These are phyloP conservation scores for Rhodotorula sp. DNA, from an alignment of 1,284 basidiomycete species.

Conservation along the genomic window DNA sequence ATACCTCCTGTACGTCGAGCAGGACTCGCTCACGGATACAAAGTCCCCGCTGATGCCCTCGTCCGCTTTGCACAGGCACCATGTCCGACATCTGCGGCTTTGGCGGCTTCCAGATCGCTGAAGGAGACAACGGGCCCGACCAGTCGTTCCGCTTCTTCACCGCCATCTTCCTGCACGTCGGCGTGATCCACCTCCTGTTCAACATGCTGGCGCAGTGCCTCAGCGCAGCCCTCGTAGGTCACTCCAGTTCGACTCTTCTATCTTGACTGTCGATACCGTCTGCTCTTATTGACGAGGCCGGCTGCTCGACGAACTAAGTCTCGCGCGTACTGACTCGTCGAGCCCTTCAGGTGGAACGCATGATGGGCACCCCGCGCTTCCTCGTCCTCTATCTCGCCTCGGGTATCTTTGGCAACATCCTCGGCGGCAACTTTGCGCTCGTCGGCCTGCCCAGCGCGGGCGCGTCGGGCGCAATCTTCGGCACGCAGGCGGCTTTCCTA, in stretches of 20 bases:
- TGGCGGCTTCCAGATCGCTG: constrained; percentile 68
- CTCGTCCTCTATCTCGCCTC: constrained; percentile 42
- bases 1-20: constrained; percentile 12
- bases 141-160: constrained; percentile 76
- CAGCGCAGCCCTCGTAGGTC: constrained; percentile 69
- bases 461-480: constrained; percentile 91
- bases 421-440: constrained; percentile 85
- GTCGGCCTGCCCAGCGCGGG: constrained; percentile 90
- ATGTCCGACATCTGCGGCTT: constrained; percentile 85
- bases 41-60: constrained; percentile 47
- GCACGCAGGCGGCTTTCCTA: constrained; percentile 75
- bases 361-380: constrained; percentile 60
- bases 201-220: constrained; percentile 88
- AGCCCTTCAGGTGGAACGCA: constrained; percentile 66
- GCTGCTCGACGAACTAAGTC: background rate
- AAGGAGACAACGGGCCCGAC: constrained; percentile 60
- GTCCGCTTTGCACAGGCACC: constrained; percentile 60
- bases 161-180: constrained; percentile 78
- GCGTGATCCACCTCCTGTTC: constrained; percentile 79
- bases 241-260: background rate
- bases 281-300: background rate
- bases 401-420: constrained; percentile 52
- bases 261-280: background rate
- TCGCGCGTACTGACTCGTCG: background rate
- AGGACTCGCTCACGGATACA: too few relatives aligned